Base-by-base conservation (phyloP, 2,329 filamentous ascomycete genomes). In the Amphichorda felina region DNA sequence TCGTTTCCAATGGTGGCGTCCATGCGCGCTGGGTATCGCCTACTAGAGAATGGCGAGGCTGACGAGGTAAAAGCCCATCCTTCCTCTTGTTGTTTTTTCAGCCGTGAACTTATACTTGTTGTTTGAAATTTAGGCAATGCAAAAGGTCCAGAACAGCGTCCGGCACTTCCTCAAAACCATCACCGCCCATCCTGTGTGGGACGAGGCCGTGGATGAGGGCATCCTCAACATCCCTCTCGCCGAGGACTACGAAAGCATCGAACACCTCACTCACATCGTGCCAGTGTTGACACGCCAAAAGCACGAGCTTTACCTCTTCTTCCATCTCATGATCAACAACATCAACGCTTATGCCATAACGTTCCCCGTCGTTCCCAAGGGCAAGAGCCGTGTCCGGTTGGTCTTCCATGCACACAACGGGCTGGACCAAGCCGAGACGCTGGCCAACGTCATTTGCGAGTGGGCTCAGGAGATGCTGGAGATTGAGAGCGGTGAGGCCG, bases 371-470 rank as follows among this genome's bases (percentile, higher is more conserved):
- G 62, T 66, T 4, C 59, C 60, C 2, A 44, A 48, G 29, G 59
- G 60, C 0, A 48, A 53, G 15, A 49, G 49, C 32, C 49, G 63
- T n/a, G 45, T 66, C 4, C 49, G 59, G 17, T 40, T 66, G 2
- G 53, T 57, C 14, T 40, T 66, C 22, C 60, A 66, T 41, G 60
- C 60, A 3, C 48, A 47, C 7, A 63, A 64, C 35, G 63, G 57
- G 3, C 39, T 47, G 13, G 48, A 43, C 1, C 45, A 66, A 33
- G 44, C 63, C 5, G 37, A 50, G 22, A 44, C 25, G 45, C 46
- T 35, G 24, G 37, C 16, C 4, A 18, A 21, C 16, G 17, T 33
- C 2, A 30, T 38, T n/a, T 27, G 19, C 29, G 28, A n/a, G 2
- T 38, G 33, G 33, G 37, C 30, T 11, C n/a, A 17, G 32, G 15